Conservation (phyloP, 1,139 yeast genomes). For the Hanseniaspora gamundiae region DNA sequence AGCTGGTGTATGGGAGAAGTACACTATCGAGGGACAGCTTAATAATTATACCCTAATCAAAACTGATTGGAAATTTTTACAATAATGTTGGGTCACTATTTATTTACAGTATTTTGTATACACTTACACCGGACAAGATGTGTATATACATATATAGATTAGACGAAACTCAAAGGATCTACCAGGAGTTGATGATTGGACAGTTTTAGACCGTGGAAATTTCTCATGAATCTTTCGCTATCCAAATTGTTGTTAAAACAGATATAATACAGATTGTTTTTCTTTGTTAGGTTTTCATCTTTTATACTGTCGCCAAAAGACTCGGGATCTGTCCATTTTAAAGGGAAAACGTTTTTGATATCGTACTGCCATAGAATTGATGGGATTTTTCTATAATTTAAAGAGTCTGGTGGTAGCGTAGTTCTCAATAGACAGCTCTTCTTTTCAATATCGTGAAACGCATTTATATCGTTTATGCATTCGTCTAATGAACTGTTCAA, state of each 20-base stretch:
- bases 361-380: conserved; percentile 2
- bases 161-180: conserved; percentile 9
- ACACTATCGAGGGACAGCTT: not conserved
- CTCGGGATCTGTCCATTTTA: conserved; percentile 1
- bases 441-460: not conserved
- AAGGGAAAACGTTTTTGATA: not conserved
- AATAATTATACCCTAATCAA: not conserved
- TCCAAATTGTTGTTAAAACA: conserved; percentile 17
- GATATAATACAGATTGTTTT: conserved; percentile 14
- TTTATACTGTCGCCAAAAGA: not conserved
- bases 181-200: conserved; percentile 13
- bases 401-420: not conserved
- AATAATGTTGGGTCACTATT: no score
- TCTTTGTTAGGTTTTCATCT: not conserved
- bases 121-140: not conserved
- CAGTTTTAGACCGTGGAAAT: conserved; percentile 19
- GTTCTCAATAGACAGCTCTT: not conserved
- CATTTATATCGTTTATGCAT: not conserved
- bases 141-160: not conserved
- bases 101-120: not conserved
- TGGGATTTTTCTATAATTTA: not conserved
- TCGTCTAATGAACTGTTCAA: not conserved
- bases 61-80: not conserved
- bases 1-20: conserved; percentile 1
- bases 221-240: conserved; percentile 16